phyloP scores from a whole-genome alignment of 2,329 filamentous ascomycete genomes.

The Amauroascus verrucosus region DNA sequence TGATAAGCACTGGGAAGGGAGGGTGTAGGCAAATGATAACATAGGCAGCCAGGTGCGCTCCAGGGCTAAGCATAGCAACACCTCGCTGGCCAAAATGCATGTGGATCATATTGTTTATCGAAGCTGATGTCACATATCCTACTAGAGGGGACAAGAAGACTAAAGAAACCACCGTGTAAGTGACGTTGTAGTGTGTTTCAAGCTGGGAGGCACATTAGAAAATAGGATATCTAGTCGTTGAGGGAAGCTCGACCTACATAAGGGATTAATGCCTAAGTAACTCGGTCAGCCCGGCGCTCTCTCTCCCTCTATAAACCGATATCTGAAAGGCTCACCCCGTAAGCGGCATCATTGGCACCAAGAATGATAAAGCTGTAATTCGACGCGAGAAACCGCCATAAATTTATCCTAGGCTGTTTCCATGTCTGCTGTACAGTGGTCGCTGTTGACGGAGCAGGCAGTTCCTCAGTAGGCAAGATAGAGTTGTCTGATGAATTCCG shows the following conservation, averaged over 20 bases:
- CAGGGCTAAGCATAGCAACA: constrained; percentile 55
- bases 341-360: constrained; percentile 48
- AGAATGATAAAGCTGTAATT: constrained; percentile 49
- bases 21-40: constrained; percentile 56
- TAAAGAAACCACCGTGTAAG: constrained; percentile 39
- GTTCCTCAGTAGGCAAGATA: constrained; percentile 5
- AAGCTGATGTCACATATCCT: constrained; percentile 37
- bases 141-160: constrained; percentile 40
- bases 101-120: constrained; percentile 37
- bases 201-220: constrained; percentile 27
- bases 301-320: background rate
- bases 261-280: constrained; percentile 37
- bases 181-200: constrained; percentile 36
- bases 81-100: constrained; percentile 53
- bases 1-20: constrained; percentile 55
- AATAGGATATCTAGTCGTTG: background rate
- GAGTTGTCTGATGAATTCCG: background rate
- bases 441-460: constrained; percentile 40
- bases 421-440: constrained; percentile 45
- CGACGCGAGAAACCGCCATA: constrained; percentile 48
- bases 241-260: constrained; percentile 30
- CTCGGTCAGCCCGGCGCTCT: background rate
- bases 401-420: constrained; percentile 53
- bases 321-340: constrained; percentile 37
- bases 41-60: constrained; percentile 55